Evolutionary conservation across 208 protist genomes (phyloP), one percentile per base, ranked within the genome.

Genomic region (Leishmania tarentolae): DNA sequence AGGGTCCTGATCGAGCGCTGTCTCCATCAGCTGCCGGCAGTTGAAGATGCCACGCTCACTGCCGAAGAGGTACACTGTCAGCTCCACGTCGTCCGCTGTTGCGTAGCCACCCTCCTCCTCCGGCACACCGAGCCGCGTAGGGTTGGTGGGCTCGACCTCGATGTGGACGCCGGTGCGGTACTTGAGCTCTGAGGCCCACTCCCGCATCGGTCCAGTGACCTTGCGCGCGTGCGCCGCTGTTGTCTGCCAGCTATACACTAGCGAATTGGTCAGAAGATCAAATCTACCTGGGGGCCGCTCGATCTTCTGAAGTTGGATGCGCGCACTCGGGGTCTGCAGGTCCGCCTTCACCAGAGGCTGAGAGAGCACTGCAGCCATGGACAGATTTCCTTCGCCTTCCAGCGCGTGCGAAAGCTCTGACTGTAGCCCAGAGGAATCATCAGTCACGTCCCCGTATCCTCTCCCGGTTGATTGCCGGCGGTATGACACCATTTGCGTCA

Each of bases 111-210:
- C 92, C 47, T 88, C 87, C 44, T 71, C 77, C 35, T 74, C 77
- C 24, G 72, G 42, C n/a, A 76, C 35, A 1, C 46, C 40, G 21
- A 96, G 79, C 13, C 91, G 86, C 21, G 92, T 85, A 1, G 93
- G 92, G 68, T 93, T 87, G 31, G 89, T 93, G 44, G 92, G 92
- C 85, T 98, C 95, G 71, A 93, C 75, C 85, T 98, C 92, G 17
- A 98, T 87, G 83, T 97, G 93, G 46, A 97, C 93, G 47, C 95
- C 95, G 24, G 95, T 98, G 61, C 93, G 87, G 85, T 96, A 98
- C 87, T 96, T 97, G 78, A 98, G 85, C 90, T 98, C 93, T 7
- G 92, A 88, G 46, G 92, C 92, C 94, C 95, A 98, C 86, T 98
- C 95, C 9, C 90, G 89, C 93, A 98, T 96, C 63, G 95, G 95